phyloP scores from a whole-genome alignment of 2,329 filamentous ascomycete species.

The Penicillium sp. region DNA sequence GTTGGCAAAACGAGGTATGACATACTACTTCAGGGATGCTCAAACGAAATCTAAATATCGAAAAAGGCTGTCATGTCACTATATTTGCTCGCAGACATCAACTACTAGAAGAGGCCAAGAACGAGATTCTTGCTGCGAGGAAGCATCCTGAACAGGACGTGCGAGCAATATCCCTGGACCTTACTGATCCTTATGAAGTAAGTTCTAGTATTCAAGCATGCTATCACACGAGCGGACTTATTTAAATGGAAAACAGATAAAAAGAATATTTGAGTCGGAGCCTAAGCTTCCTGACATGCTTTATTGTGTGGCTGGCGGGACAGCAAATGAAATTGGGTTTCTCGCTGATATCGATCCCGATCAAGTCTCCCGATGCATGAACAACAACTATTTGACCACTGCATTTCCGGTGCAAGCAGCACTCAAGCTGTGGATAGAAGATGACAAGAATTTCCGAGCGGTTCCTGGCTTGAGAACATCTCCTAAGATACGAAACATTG shows the following conservation, averaged over 20 bases:
- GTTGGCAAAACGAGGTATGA: background rate
- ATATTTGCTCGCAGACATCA: background rate
- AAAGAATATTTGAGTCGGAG: background rate
- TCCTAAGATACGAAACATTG: background rate
- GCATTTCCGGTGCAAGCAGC: constrained; percentile 5
- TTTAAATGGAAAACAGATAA: too few relatives aligned
- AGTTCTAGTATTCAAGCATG: too few relatives aligned
- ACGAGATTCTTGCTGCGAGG: background rate
- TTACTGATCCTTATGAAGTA: background rate
- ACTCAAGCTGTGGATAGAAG: constrained; percentile 4
- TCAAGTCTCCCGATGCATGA: constrained; percentile 16
- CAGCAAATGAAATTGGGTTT: constrained; percentile 19
- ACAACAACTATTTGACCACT: constrained; percentile 6
- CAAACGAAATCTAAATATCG: background rate
- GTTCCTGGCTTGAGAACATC: background rate
- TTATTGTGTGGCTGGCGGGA: constrained; percentile 22
- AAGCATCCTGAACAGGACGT: background rate
- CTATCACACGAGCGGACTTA: too few relatives aligned
- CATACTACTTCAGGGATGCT: too few relatives aligned
- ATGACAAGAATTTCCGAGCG: background rate
- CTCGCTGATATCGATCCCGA: constrained; percentile 19
- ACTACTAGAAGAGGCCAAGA: background rate
- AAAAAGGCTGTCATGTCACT: background rate
- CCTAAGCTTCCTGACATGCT: background rate
- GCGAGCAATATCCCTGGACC: background rate